Evolutionary conservation across 306 rosid species (phyloP).

Genomic region (Gynostemma pentaphyllum): DNA sequence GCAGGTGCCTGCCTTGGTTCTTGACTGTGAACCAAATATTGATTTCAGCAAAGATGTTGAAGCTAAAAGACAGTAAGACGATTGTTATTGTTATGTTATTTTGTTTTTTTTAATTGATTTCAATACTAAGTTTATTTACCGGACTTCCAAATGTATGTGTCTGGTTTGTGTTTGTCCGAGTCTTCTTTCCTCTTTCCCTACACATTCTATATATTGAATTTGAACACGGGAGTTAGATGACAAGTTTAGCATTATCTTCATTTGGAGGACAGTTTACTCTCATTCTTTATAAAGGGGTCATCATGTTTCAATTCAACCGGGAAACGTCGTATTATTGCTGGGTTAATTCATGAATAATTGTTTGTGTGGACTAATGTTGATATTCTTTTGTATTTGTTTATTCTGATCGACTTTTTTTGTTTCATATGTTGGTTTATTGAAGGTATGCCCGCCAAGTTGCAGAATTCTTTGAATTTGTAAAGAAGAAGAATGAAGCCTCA

Average conservation of each 20-base stretch:
- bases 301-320: not conserved
- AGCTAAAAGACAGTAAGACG: conserved; percentile 84
- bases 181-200: no score
- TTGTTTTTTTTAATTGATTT: not conserved
- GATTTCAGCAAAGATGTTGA: conserved; percentile 92
- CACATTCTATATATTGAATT: not conserved
- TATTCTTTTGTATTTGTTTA: not conserved
- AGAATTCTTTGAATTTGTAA: conserved; percentile 81
- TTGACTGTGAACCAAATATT: conserved; percentile 96
- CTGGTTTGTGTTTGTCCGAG: no score
- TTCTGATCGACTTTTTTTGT: not conserved
- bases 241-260: not conserved
- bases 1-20: conserved; percentile 97
- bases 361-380: not conserved
- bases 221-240: not conserved
- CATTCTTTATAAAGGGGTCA: no score
- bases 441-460: conserved; percentile 98
- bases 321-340: not conserved
- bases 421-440: conserved; percentile 18
- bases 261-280: not conserved
- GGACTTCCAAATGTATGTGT: no score
- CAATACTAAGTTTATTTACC: not conserved
- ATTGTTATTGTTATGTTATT: not conserved
- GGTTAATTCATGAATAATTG: not conserved
- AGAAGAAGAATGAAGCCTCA: conserved; percentile 51